Base-by-base conservation (phyloP, 768 basidiomycete genomes). In the Arthromyces matolae region DNA sequence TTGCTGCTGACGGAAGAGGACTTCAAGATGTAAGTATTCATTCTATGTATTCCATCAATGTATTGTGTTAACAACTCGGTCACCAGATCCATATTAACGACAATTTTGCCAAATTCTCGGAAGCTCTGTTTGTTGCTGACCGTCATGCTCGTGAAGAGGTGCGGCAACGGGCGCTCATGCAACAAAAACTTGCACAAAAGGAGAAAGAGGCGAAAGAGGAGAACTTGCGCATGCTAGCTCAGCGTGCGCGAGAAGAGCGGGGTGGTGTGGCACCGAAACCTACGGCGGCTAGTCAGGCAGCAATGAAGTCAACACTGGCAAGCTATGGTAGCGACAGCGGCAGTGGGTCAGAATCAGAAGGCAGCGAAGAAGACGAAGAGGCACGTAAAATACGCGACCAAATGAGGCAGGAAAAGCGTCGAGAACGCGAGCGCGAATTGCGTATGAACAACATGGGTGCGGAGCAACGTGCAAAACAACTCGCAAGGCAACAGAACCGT, bases 371-470 rank as follows among this genome's bases (percentile, higher is more conserved):
- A 47, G 91, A 95, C 46, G 89, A 92, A 60, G 89, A 92, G 42
- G 86, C 91, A 9, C 84, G 82, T 45, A 79, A 79, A 68, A 78
- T 96, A 60, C 83, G 96, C 39, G 96, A 97, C 63, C 71, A 84
- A 57, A 93, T 96, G 83, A 78, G 96, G 49, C 71, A 78, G 37
- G 94, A 98, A 75, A 93, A 97, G 75, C 78, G 89, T 59, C 79
- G 86, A 52, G 93, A 98, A 63, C 83, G 96, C 23, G 94, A 98
- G 71, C 83, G 94, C 31, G 95, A 99, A 69, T 82, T 99, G 89
- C 78, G 96, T 51, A 95, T 98, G 93, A 93, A 79, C 68, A 96
- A 98, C 62, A 99, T 99, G 96, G 96, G 96, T 20, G 80, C 86
- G 23, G 96, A 98, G 68, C 91, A 93, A 62, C 79, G 96, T 13